Evolutionary conservation across 805 yeast species (phyloP), one percentile per base, ranked within the genome.

Genomic region (Wickerhamomyces kurtzmanii): DNA sequence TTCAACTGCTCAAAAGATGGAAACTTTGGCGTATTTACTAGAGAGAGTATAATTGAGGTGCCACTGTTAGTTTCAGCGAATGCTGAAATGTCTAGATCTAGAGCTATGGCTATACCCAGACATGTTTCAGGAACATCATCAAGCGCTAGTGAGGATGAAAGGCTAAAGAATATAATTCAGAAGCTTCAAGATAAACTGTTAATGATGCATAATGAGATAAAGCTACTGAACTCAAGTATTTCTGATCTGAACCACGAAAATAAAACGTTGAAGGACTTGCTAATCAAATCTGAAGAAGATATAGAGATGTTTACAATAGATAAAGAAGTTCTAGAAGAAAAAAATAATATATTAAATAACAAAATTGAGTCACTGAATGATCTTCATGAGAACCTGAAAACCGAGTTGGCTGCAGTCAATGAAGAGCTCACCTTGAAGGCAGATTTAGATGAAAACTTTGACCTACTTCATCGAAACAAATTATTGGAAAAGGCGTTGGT

Each of bases 1-100:
- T 86, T 87, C 46, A 44, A 56, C 2, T 68, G 84, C 36, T 39
- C 40, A 8, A 61, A 61, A 15, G 71, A 75, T 41, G 89, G 89
- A 0, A 39, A 42, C 3, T 51, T 53, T 40, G 79, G 78, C 0
- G 49, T 72, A 1, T 73, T 72, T 46, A 73, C 68, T 4, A 47
- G 67, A 23, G 61, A 61, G n/a, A 31, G 51, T 2, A 34, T 59
- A 28, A 34, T 59, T 14, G 43, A 36, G 8, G 19, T 16, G 17
- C 13, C 32, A 27, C 24, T 22, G 23, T 12, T 3, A 15, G 24
- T 8, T 17, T 5, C 12, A 14, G 10, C 17, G 10, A 12, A 16
- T 11, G 12, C 35, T 7, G 15, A n/a, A n/a, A n/a, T 8, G n/a
- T 12, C 31, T 8, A 23, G 26, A 20, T 12, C 24, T 15, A 30